phyloP scores from a whole-genome alignment of 352 stramenopile genomes.

The Phytophthora constricta region DNA sequence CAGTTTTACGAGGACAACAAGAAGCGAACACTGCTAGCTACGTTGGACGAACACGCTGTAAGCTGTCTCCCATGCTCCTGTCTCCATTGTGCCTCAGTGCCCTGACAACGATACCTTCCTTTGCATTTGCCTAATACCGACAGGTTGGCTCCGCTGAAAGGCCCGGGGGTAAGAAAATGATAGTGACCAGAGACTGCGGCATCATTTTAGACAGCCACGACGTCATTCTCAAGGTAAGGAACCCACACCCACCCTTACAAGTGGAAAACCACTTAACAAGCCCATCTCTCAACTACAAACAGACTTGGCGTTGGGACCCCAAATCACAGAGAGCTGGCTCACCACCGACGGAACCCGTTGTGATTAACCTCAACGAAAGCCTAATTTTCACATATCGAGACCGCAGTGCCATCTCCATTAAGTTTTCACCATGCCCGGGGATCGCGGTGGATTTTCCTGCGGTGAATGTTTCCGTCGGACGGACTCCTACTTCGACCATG shows the following conservation, averaged over 20 bases:
- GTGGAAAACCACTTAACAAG: too few species aligned
- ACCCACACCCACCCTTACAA: too few species aligned
- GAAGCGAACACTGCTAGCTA: conserved; percentile 60
- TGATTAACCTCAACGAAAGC: conserved; percentile 77
- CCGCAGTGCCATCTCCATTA: conserved; percentile 66
- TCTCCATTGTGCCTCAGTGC: not conserved
- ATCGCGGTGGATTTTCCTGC: conserved; percentile 72
- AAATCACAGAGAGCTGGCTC: conserved; percentile 71
- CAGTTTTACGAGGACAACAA: conserved; percentile 78
- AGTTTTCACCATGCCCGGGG: conserved; percentile 64
- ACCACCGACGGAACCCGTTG: conserved; percentile 59
- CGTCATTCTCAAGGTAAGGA: conserved; percentile 57
- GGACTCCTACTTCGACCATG: conserved; percentile 76
- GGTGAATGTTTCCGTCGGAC: conserved; percentile 72
- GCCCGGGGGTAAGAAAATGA: conserved; percentile 60
- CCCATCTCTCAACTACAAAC: not conserved
- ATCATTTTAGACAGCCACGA: conserved; percentile 61
- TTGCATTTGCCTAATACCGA: too few species aligned
- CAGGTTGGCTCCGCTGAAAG: conserved; percentile 67
- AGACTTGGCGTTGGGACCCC: conserved; percentile 72
- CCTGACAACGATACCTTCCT: not conserved
- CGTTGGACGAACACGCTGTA: conserved; percentile 76
- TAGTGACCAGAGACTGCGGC: conserved; percentile 70
- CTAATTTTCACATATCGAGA: conserved; percentile 76
- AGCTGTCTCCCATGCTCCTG: conserved; percentile 6